Evolutionary conservation across 2,329 filamentous ascomycete genomes (phyloP).

Genomic region (Alternaria brassicicola): DNA sequence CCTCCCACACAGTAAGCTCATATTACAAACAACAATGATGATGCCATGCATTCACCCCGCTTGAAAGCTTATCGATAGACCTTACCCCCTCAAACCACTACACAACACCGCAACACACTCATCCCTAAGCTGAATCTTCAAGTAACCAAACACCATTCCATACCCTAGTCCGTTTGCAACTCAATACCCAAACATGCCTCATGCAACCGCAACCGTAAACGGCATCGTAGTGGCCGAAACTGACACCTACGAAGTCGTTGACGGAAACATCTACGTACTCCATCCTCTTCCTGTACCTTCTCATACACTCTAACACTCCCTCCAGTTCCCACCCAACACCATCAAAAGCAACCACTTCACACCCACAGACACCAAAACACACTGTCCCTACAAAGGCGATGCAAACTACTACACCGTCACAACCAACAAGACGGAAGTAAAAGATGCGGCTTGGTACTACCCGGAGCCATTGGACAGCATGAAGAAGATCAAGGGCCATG

Average conservation of each 20-base stretch:
- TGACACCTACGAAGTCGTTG: constrained; percentile 60
- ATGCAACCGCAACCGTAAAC: constrained; percentile 57
- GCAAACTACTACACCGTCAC: constrained; percentile 64
- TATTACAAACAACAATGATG: constrained; percentile 8
- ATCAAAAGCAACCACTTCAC: constrained; percentile 53
- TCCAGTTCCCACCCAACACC: constrained; percentile 50
- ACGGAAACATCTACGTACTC: constrained; percentile 63
- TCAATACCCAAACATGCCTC: constrained; percentile 27
- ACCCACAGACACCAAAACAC: constrained; percentile 55
- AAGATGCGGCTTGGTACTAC: constrained; percentile 67
- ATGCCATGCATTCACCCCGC: constrained; percentile 9
- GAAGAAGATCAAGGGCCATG: constrained; percentile 59
- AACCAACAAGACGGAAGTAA: constrained; percentile 55
- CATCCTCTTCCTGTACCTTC: neutral
- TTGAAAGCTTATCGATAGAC: constrained; percentile 21
- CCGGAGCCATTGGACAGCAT: constrained; percentile 58
- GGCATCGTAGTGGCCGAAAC: constrained; percentile 59
- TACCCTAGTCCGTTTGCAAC: too few relatives aligned
- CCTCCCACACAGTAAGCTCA: neutral
- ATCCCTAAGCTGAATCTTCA: neutral
- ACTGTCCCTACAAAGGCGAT: constrained; percentile 64
- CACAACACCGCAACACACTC: neutral
- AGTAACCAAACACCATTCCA: neutral
- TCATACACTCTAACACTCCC: neutral
- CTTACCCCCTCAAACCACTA: neutral